Evolutionary conservation across 2,329 filamentous ascomycete genomes (phyloP), one percentile per base, ranked within the genome.

Genomic region (Botrytis hyacinthi): DNA sequence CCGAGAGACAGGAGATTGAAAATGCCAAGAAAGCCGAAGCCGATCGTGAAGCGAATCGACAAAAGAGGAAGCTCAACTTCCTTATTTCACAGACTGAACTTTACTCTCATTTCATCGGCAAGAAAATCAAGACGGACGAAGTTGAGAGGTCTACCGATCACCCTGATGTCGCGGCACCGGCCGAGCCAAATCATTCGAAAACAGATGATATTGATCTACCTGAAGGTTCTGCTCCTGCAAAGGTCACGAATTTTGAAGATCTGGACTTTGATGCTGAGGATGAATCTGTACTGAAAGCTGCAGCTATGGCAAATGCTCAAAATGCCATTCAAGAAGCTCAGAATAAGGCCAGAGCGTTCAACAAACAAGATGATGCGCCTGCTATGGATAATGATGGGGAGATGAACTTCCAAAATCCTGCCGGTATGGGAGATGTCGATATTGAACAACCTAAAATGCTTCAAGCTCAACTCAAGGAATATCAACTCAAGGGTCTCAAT

Each of bases 341-440:
- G 82, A 91, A 94, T 82, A 95, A 96, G 82, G 96, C 96, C 0
- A 91, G 94, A 70, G 93, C 93, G 16, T 99, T 99, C 87, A 97
- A 98, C 84, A 91, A 94, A 75, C 86, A 87, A 16, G 85, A 90
- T 62, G 85, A 86, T 70, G 86, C 89, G 70, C 89, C 90, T 80
- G 89, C 89, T 73, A 90, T 92, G 82, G 92, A 96, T 77, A 94
- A 98, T 74, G 95, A 98, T 80, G 95, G 95, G 78, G 96, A 99
- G 84, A 93, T 99, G 92, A 99, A 99, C 84, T 99, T 99, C 86
- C 96, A 99, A 84, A 98, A 99, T 81, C 96, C 96, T 0, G 96
- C 95, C 6, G 96, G 95, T 80, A 87, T 99, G 79, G 95, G 95
- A 79, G 95, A 96, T 79, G 94, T 97, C 77, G 93, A 97, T 80